Conservation (phyloP, 208 protist species). For the Wallacemonas rigidus region DNA sequence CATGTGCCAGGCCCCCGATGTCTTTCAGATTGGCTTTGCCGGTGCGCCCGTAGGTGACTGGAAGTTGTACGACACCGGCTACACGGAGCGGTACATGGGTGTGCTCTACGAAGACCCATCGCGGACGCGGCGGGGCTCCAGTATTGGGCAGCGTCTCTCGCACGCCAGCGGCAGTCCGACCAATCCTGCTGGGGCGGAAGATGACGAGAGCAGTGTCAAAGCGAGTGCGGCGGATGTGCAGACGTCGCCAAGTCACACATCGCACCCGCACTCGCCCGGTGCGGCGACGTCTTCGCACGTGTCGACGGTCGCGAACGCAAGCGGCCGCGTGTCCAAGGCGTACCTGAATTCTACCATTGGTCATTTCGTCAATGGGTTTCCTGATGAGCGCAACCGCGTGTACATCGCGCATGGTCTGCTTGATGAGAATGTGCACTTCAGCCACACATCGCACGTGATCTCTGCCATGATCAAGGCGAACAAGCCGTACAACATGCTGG, state of each 20-base stretch:
- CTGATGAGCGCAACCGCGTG: slow-evolving; percentile 86
- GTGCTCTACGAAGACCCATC: slow-evolving; percentile 41
- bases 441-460: slow-evolving; percentile 73
- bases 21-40: slow-evolving; percentile 82
- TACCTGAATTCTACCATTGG: slow-evolving; percentile 69
- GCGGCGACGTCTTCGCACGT: not conserved
- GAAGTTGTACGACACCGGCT: slow-evolving; percentile 89
- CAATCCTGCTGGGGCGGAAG: not conserved
- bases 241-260: not conserved
- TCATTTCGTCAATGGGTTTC: slow-evolving; percentile 68
- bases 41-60: slow-evolving; percentile 88
- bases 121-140: slow-evolving; percentile 4
- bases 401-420: slow-evolving; percentile 92
- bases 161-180: not conserved
- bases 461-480: slow-evolving; percentile 68
- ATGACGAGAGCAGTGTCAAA: not conserved
- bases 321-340: slow-evolving; percentile 34
- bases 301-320: slow-evolving; percentile 2
- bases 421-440: slow-evolving; percentile 95
- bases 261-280: not conserved
- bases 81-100: slow-evolving; percentile 92
- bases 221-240: not conserved
- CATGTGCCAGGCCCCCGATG: slow-evolving; percentile 77
- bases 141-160: slow-evolving; percentile 11
- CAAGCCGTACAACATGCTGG: slow-evolving; percentile 86